A percentile compares a stretch with the other conserved stretches of the same genome.
phyloP scores from a whole-genome alignment of 129 eudicot species.

The Scalesia atractyloides region DNA sequence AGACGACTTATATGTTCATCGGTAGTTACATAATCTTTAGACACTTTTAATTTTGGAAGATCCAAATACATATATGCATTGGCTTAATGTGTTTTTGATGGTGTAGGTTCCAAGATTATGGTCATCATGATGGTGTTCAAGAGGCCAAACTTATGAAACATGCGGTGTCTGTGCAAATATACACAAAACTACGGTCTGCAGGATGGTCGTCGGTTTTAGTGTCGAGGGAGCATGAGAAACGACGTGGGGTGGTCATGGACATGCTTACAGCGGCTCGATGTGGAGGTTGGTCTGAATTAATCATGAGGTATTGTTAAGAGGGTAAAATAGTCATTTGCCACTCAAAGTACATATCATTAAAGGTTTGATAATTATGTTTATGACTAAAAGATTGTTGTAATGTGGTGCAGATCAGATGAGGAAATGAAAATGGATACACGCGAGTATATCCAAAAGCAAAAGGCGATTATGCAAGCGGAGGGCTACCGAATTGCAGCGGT shows the following conservation, averaged over 20 bases:
- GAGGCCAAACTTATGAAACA: constrained; percentile 40
- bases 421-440: constrained; percentile 40
- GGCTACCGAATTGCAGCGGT: constrained; percentile 36
- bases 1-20: constrained; percentile 39
- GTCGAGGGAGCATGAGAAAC: constrained; percentile 49
- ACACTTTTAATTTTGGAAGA: not conserved
- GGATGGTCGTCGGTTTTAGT: constrained; percentile 54
- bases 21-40: constrained; percentile 31
- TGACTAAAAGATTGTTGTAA: not conserved
- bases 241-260: constrained; percentile 30
- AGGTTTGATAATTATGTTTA: not conserved
- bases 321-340: not conserved
- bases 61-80: not conserved
- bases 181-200: constrained; percentile 39
- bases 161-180: constrained; percentile 26
- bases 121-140: constrained; percentile 26
- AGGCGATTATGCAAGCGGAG: constrained; percentile 28
- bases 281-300: constrained; percentile 50
- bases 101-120: constrained; percentile 24
- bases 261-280: constrained; percentile 48
- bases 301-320: constrained; percentile 46
- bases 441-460: constrained; percentile 38
- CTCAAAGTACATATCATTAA: not conserved
- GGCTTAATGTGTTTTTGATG: constrained; percentile 17
- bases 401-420: constrained; percentile 40